Evolutionary conservation across 2,329 filamentous ascomycete species (phyloP), one percentile per base, ranked within the genome.

Genomic region (Passalora sequoiae): DNA sequence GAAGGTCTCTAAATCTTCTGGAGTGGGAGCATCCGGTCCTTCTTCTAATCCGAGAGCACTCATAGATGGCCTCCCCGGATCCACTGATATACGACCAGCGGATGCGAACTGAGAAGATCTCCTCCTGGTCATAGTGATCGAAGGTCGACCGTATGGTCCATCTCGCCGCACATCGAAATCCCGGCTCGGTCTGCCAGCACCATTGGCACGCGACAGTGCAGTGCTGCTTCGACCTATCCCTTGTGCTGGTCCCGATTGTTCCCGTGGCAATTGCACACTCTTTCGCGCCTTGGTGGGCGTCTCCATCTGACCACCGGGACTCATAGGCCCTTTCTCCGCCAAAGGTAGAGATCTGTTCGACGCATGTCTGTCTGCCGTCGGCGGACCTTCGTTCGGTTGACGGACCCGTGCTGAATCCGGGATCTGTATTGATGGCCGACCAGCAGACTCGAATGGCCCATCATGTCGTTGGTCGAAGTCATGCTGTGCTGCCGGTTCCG

Each of bases 191-290:
- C 57, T 32, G n/a, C n/a, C n/a, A 6, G 50, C 35, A 6, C 44
- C 49, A 24, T 36, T 36, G 35, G 17, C 35, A 16, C 53, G 45
- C 12, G 50, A 49, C 29, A 56, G 49, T 9, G 50, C 40, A 27
- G 51, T 57, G 38, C 53, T 56, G 16, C 44, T 50, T 16, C 58
- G 40, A 19, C 40, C 38, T 3, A 7, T 15, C 12, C 20, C 37
- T n/a, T 41, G 33, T 5, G 15, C 12, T 19, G 44, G 37, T 4
- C 44, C 38, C 20, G 33, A 31, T 20, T 38, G 33, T 21, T 39
- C n/a, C 28, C 40, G 21, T 5, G 48, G 41, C 48, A 70, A 49
- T 49, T 69, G 67, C 1, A 66, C 68, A 40, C 66, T 62, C 22
- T 68, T 64, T 38, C 44, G 44, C 29, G 38, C 31, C 35, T 61